A percentile compares a stretch with the other conserved stretches of the same genome.
phyloP scores from a whole-genome alignment of 805 yeast species.

The Starmerella ratchasimensis region DNA sequence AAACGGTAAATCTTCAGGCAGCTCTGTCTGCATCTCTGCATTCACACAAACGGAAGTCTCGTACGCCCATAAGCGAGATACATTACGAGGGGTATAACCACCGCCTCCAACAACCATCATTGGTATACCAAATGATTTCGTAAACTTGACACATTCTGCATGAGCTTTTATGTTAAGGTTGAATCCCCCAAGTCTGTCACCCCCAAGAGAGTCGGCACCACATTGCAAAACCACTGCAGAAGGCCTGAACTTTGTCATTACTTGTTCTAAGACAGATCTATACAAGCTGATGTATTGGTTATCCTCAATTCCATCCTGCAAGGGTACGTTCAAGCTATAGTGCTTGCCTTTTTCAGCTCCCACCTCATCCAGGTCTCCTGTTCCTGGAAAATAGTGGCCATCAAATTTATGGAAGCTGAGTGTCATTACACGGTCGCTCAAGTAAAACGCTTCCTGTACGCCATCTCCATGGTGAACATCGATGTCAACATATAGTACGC shows the following conservation, averaged over 20 bases:
- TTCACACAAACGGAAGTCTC: slow-evolving; percentile 82
- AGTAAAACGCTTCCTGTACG: slow-evolving; percentile 85
- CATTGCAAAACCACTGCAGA: slow-evolving; percentile 94
- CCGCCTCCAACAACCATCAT: slow-evolving; percentile 95
- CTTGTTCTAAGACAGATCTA: slow-evolving; percentile 78
- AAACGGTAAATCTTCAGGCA: slow-evolving; percentile 65
- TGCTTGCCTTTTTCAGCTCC: slow-evolving; percentile 79
- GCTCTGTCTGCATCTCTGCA: slow-evolving; percentile 56
- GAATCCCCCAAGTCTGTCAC: slow-evolving; percentile 92
- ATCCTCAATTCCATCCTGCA: slow-evolving; percentile 90
- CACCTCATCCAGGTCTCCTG: slow-evolving; percentile 72
- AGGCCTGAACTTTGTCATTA: slow-evolving; percentile 78
- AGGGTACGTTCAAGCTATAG: slow-evolving; percentile 72
- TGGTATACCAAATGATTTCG: slow-evolving; percentile 75
- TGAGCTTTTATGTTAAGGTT: slow-evolving; percentile 88
- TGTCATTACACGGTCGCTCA: slow-evolving; percentile 85
- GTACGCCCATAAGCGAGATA: slow-evolving; percentile 86
- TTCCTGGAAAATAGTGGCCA: slow-evolving; percentile 88
- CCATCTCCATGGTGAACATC: slow-evolving; percentile 95
- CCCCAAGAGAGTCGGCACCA: slow-evolving; percentile 95
- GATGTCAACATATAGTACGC: slow-evolving; percentile 77
- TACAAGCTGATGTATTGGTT: slow-evolving; percentile 45
- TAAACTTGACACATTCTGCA: slow-evolving; percentile 86
- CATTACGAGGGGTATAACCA: slow-evolving; percentile 95
- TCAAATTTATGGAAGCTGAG: slow-evolving; percentile 77